Percentiles rank a stretch among this genome's conserved stretches.
Evolutionary conservation across 208 protist species (phyloP).

Genomic region (Trypanosoma avium): DNA sequence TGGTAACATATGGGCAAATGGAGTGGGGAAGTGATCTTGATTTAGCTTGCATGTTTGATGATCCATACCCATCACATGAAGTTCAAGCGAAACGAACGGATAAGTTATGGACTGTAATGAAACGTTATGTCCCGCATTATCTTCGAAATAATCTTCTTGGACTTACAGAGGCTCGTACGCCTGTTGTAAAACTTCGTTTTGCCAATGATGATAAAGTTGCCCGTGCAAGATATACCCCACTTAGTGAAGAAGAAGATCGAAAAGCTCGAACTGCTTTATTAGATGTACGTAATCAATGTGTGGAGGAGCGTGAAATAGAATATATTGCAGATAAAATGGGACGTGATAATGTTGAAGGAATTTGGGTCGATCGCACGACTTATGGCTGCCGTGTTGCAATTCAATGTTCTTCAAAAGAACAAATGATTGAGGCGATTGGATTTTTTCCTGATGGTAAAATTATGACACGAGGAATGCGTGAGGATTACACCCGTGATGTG

Average conservation of each 20-base stretch:
- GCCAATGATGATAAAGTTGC: constrained; percentile 84
- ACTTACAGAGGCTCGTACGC: constrained; percentile 81
- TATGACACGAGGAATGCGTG: constrained; percentile 85
- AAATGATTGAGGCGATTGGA: constrained; percentile 85
- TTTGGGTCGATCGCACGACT: constrained; percentile 85
- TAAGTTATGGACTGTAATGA: constrained; percentile 87
- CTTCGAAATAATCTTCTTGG: constrained; percentile 68
- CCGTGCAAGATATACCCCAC: constrained; percentile 68
- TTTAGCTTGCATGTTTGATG: constrained; percentile 89
- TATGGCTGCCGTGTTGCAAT: constrained; percentile 83
- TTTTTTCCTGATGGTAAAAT: constrained; percentile 88
- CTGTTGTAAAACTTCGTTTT: constrained; percentile 82
- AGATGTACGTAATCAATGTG: constrained; percentile 70
- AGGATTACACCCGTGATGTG: constrained; percentile 86
- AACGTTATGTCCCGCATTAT: constrained; percentile 86
- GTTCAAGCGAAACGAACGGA: constrained; percentile 85
- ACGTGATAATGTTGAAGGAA: constrained; percentile 76
- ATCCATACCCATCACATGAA: constrained; percentile 77
- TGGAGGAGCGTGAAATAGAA: constrained; percentile 72
- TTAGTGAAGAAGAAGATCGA: constrained; percentile 84
- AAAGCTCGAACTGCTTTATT: constrained; percentile 81
- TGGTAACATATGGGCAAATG: constrained; percentile 89
- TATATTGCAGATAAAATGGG: constrained; percentile 84
- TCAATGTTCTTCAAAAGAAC: constrained; percentile 72
- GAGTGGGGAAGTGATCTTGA: constrained; percentile 91